Base-by-base conservation (phyloP, 306 rosid genomes). In the Cajanus cajan region DNA sequence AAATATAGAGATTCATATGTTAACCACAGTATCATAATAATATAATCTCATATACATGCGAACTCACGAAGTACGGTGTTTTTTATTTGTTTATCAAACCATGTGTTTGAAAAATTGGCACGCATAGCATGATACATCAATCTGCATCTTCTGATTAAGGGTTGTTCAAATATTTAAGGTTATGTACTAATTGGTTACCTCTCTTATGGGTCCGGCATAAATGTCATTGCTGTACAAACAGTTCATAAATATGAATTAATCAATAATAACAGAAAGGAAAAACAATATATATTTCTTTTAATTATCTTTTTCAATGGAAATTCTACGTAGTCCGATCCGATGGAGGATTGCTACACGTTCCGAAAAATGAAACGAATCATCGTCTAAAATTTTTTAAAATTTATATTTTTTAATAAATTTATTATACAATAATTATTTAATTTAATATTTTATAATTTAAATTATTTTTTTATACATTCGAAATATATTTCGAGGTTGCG, bases 221-320 rank as follows among this genome's bases (percentile, higher is more conserved):
- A 57, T 40, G 55, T 8, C 25, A 39, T 33, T 22, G 33, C 69
- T 10, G 25, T 41, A 74, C 40, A n/a, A n/a, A n/a, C n/a, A 52
- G 73, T 41, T 71, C 74, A 4, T 66, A 44, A n/a, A n/a, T n/a
- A n/a, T 33, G 47, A 68, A 68, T 41, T 78, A 19, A 50, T 14
- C 47, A 41, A 5, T 13, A 18, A 7, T 28, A 36, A 22, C 15
- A 64, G 4, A 21, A 43, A 16, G 25, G 45, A 41, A 31, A 59
- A 31, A 59, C 19, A 74, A 5, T 0, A 41, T 24, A n/a, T n/a
- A n/a, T n/a, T 24, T 74, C 25, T 7, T 40, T 19, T 10, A 24
- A 11, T 18, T 31, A 15, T 48, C 24, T 31, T 31, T 54, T 31
- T 58, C 11, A 14, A 71, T 33, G 33, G 39, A 5, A n/a, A 71